Base-by-base conservation (phyloP, 495 filamentous ascomycete species). In the Ascobolus immersus region DNA sequence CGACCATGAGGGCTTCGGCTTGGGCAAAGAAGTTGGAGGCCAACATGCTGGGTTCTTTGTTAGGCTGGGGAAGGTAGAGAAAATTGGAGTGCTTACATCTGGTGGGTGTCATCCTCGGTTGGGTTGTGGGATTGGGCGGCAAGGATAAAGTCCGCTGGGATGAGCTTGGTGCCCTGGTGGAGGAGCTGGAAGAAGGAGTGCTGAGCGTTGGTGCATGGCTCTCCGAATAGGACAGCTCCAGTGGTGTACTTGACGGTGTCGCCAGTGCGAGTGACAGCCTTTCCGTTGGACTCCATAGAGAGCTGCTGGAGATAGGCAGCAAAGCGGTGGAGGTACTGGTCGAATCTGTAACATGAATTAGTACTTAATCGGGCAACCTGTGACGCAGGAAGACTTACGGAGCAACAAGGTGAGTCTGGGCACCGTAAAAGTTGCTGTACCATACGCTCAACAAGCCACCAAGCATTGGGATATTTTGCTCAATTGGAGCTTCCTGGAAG, bases 151-250 rank as follows among this genome's bases (percentile, higher is more conserved):
- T 96, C 86, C 39, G 81, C 73, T 8, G 86, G 86, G 49, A 96
- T 94, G 41, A 96, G 71, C 67, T 94, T 94, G 44, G 89, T 94
- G 43, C 86, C 86, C 59, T 96, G 86, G 62, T 96, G 86, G 24
- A 96, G 67, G 32, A 96, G 71, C 64, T 96, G 86, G 71, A 84
- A 96, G 71, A 96, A 96, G 36, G 86, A 94, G 67, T 96, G 86
- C 64, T 96, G 86, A 38, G 86, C 86, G 52, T 96, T 96, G 54
- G 86, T 96, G 52, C 81, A 86, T 34, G 86, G 86, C 62, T 94
- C 86, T 47, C 86, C 86, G 53, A 96, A 96, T 34, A 96, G 58
- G 55, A 96, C 77, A 14, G 86, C 65, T 17, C 77, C 86, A 11
- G 86, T 96, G 33, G 82, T 92, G 62, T 94, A 94, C 54, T 91